These are phyloP conservation scores for Chrysoporthe austroafricana DNA, from an alignment of 2,329 filamentous ascomycete species.

Conservation along the genomic window DNA sequence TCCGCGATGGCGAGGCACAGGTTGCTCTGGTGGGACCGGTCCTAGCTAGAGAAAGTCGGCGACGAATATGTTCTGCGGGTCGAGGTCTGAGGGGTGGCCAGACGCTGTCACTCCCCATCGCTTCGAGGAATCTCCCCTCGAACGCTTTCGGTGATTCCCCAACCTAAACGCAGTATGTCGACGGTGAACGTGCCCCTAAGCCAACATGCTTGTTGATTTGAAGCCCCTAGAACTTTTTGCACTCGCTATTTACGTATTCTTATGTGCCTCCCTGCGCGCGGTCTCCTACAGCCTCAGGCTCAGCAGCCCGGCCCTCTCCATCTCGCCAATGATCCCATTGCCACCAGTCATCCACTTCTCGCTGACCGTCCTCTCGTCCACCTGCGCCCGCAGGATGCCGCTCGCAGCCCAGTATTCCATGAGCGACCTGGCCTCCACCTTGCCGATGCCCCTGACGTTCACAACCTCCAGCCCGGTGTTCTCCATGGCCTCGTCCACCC, in stretches of 20 bases:
- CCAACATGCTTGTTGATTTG: neutral
- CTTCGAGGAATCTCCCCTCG: neutral
- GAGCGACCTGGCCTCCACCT: slow-evolving; percentile 73
- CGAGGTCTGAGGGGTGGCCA: no score
- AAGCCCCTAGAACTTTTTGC: neutral
- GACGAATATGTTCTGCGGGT: no score
- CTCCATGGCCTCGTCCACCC: slow-evolving; percentile 57
- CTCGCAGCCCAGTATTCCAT: slow-evolving; percentile 95
- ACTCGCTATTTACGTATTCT: neutral
- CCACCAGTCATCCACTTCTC: slow-evolving; percentile 87
- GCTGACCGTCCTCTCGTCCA: slow-evolving; percentile 72
- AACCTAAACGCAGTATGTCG: neutral
- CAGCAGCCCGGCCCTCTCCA: slow-evolving; percentile 69
- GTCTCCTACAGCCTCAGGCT: slow-evolving; percentile 47
- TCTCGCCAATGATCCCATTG: slow-evolving; percentile 81
- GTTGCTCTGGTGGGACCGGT: no score
- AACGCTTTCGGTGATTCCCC: no score
- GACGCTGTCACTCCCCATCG: neutral
- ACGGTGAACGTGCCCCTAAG: neutral
- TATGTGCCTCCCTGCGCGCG: neutral
- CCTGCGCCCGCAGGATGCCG: slow-evolving; percentile 71
- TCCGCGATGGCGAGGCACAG: no score
- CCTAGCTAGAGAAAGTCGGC: no score
- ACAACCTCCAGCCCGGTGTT: slow-evolving; percentile 50
- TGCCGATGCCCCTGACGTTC: slow-evolving; percentile 69